Base-by-base conservation (phyloP, 1,139 yeast species). In the Kodamaea plutei region DNA sequence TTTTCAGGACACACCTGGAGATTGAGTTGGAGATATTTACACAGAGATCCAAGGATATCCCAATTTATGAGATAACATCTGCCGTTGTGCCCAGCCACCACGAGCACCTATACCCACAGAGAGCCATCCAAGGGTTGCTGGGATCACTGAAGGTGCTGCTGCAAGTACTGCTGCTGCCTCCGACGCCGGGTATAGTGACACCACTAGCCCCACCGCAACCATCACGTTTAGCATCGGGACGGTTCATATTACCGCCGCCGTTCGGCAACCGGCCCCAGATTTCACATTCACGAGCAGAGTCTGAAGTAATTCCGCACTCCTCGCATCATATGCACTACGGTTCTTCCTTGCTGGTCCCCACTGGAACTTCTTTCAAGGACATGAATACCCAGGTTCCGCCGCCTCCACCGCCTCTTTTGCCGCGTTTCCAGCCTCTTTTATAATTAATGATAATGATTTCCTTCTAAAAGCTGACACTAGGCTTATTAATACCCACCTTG, bases 351-450 rank as follows among this genome's bases (percentile, higher is more conserved):
- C 20, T 10, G 6, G 10, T 18, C 10, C 20, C 20, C n/a, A 4
- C 20, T 8, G n/a, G n/a, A 9, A 18, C 8, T 8, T 10, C 20
- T 18, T 48, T 56, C 17, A 56, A 56, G 21, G 54, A 52, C 15
- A 56, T 52, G 4, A 24, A 36, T n/a, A 36, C 52, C 8, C 43
- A 47, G 11, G 50, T 54, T 1, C 41, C 52, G 1, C 47, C 52
- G 3, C 54, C 54, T 8, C 55, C 60, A 3, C 56, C 47, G 8
- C 58, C 62, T 7, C 41, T 56, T 4, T 41, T 61, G 8, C 69
- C 69, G 11, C 50, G 47, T 33, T 64, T 64, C 47, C 69, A 64
- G 33, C 69, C 69, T 2, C 48, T 64, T 20, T 45, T 63, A 25
- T 61, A 40, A 28, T n/a, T n/a, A n/a, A n/a, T n/a, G n/a, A n/a